Conservation (phyloP, 768 basidiomycete genomes). For the Lactarius sanguifluus region DNA sequence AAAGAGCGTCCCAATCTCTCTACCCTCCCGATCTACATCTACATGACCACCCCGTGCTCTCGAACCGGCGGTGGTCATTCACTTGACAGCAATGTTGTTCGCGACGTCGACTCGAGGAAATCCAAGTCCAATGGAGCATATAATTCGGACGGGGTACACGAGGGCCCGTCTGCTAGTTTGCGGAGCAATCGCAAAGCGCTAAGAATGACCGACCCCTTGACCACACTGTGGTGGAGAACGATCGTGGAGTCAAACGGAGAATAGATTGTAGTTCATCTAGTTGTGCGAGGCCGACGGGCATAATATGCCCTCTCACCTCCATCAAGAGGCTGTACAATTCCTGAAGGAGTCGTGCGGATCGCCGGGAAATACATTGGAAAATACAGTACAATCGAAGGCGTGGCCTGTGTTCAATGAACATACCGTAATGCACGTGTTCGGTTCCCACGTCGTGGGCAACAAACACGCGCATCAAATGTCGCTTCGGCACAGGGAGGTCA, state of each 20-base stretch:
- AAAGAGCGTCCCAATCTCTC: slow-evolving; percentile 13
- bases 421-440: too few relatives aligned
- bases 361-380: too few relatives aligned
- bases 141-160: background rate
- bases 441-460: too few relatives aligned
- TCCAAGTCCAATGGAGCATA: background rate
- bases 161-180: background rate
- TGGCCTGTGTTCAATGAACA: too few relatives aligned
- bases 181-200: background rate
- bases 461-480: background rate
- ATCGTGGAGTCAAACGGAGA: background rate
- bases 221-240: background rate
- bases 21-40: background rate
- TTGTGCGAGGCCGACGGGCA: background rate
- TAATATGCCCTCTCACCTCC: background rate
- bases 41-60: background rate
- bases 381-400: too few relatives aligned
- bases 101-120: background rate
- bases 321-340: background rate
- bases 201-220: background rate
- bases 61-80: background rate
- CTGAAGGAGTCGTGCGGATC: too few relatives aligned
- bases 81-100: background rate
- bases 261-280: background rate
- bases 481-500: too few relatives aligned